phyloP scores from a whole-genome alignment of 768 basidiomycete genomes.

The Glaciozyma martinii region DNA sequence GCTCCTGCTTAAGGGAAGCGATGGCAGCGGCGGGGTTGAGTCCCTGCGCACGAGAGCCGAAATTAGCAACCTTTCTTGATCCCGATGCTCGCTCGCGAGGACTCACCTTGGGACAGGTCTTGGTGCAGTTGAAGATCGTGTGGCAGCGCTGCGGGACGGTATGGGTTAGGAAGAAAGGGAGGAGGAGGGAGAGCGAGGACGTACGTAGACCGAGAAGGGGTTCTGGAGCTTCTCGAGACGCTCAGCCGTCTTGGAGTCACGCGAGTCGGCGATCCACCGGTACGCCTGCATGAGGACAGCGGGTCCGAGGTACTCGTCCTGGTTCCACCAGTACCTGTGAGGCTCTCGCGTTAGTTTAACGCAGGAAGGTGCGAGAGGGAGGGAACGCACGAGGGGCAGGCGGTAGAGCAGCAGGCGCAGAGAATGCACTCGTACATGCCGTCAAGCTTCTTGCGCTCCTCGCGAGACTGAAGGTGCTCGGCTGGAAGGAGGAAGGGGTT shows the following conservation, averaged over 20 bases:
- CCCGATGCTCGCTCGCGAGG: slow-evolving; percentile 85
- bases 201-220: slow-evolving; percentile 86
- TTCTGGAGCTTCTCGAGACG: slow-evolving; percentile 91
- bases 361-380: slow-evolving; percentile 4
- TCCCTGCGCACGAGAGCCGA: too few relatives aligned
- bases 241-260: slow-evolving; percentile 67
- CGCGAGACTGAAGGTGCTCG: slow-evolving; percentile 81
- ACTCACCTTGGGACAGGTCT: slow-evolving; percentile 94
- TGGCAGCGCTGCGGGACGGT: not conserved
- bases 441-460: slow-evolving; percentile 89
- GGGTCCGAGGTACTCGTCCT: slow-evolving; percentile 94
- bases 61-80: slow-evolving; percentile 56
- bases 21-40: too few relatives aligned
- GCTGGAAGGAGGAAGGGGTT: not conserved
- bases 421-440: slow-evolving; percentile 79
- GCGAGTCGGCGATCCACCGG: slow-evolving; percentile 94
- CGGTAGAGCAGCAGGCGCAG: slow-evolving; percentile 94
- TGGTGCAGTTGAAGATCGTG: slow-evolving; percentile 83
- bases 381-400: slow-evolving; percentile 62
- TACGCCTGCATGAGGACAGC: slow-evolving; percentile 64
- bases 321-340: slow-evolving; percentile 87
- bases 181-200: not conserved
- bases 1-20: not conserved
- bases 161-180: too few relatives aligned
- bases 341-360: not conserved